A percentile compares a stretch with the other conserved stretches of the same genome.
Conservation (phyloP, 2,329 filamentous ascomycete genomes). For the Diaporthe vexans region DNA sequence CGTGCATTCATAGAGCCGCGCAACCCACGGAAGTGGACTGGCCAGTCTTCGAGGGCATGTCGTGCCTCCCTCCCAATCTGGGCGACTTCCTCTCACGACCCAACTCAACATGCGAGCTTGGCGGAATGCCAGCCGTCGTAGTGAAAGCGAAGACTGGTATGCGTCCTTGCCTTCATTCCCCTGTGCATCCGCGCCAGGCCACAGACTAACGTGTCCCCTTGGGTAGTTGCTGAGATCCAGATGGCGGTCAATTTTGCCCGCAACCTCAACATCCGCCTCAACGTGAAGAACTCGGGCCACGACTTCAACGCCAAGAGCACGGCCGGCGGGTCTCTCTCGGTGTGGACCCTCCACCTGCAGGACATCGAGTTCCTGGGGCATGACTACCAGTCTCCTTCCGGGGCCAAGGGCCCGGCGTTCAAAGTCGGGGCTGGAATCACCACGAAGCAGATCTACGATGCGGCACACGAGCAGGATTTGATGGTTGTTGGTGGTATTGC, state of each 20-base stretch:
- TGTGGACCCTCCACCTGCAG: slow-evolving; percentile 53
- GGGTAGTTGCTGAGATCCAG: slow-evolving; percentile 57
- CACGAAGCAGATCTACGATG: slow-evolving; percentile 64
- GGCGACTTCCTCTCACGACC: slow-evolving; percentile 1
- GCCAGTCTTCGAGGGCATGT: slow-evolving; percentile 30
- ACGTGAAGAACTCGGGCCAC: slow-evolving; percentile 67
- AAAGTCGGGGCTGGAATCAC: slow-evolving; percentile 69
- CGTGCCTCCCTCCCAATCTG: slow-evolving; percentile 35
- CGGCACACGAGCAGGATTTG: slow-evolving; percentile 61
- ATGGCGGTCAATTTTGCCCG: slow-evolving; percentile 62
- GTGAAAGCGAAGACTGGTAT: slow-evolving; percentile 27
- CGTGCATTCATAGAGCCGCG: not conserved
- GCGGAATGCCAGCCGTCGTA: slow-evolving; percentile 28
- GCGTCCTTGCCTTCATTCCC: rapidly evolving
- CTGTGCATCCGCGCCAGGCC: too few species aligned
- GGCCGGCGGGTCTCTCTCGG: slow-evolving; percentile 54
- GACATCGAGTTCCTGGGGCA: slow-evolving; percentile 41
- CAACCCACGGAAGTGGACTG: slow-evolving; percentile 29
- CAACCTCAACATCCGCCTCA: slow-evolving; percentile 61
- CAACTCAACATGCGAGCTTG: slow-evolving; percentile 22
- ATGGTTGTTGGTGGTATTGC: slow-evolving; percentile 68
- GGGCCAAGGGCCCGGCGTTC: slow-evolving; percentile 56
- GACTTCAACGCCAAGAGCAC: slow-evolving; percentile 59
- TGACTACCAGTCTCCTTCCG: slow-evolving; percentile 40
- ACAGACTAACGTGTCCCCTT: not conserved